Percentiles rank a stretch among this genome's conserved stretches.
phyloP scores from a whole-genome alignment of 1,284 basidiomycete genomes.

The Malassezia cuniculi region DNA sequence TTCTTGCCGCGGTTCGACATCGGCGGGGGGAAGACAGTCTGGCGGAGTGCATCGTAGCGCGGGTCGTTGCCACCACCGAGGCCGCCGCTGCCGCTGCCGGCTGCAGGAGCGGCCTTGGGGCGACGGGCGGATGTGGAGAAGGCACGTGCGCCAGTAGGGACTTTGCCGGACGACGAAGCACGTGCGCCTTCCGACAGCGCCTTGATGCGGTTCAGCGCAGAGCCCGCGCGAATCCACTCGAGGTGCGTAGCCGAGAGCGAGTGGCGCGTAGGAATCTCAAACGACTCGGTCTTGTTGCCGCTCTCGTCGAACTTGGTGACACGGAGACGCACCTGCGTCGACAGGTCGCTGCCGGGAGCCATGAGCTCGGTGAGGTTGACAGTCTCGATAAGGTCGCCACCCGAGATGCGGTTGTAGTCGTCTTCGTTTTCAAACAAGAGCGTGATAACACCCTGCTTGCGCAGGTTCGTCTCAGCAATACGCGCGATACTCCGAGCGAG shows the following conservation, averaged over 20 bases:
- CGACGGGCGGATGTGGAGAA: conserved; percentile 17
- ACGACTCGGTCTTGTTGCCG: conserved; percentile 28
- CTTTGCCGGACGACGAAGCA: not conserved
- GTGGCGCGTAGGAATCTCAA: conserved; percentile 40
- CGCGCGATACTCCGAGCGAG: conserved; percentile 51
- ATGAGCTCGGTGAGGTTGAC: conserved; percentile 36
- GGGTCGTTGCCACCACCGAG: conserved; percentile 34
- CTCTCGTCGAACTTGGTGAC: conserved; percentile 38
- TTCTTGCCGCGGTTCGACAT: conserved; percentile 15
- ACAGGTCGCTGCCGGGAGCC: conserved; percentile 25
- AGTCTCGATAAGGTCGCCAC: conserved; percentile 39
- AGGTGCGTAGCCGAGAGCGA: conserved; percentile 33
- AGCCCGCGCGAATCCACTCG: conserved; percentile 42
- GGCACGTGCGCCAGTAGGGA: conserved; percentile 8
- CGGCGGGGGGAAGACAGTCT: conserved; percentile 34
- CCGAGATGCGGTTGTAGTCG: conserved; percentile 32
- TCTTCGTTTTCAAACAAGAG: conserved; percentile 42
- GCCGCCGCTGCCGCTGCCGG: conserved; percentile 12
- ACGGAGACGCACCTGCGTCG: conserved; percentile 31
- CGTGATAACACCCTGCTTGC: conserved; percentile 44
- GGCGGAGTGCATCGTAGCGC: conserved; percentile 36
- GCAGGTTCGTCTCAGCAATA: conserved; percentile 55
- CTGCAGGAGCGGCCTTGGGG: conserved; percentile 27
- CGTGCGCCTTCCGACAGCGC: conserved; percentile 32
- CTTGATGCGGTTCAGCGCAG: conserved; percentile 40